Evolutionary conservation across 345 rosid genomes (phyloP), one percentile per base, ranked within the genome.

Genomic region (Alliaria petiolata): DNA sequence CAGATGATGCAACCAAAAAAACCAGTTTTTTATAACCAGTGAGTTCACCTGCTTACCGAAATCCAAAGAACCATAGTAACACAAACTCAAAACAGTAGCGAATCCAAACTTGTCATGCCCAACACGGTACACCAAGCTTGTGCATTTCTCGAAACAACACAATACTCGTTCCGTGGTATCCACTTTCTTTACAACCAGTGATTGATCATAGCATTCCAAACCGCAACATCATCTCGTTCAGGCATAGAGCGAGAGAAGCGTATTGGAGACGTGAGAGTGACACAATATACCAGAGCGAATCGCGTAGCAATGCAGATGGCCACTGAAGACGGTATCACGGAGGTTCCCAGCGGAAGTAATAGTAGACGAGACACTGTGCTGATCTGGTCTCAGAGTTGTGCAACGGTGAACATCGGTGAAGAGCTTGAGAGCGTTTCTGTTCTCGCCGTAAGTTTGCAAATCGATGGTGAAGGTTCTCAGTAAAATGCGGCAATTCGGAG

Each of bases 181-280:
- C 86, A 58, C 67, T 78, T 54, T 87, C 89, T 63, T 84, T 53
- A 54, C 84, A 85, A 56, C 97, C 92, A 11, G 87, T n/a, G n/a
- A n/a, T n/a, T 90, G 63, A 90, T 85, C 85, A 90, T 73, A 7
- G 95, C 92, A 57, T 90, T 90, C 91, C 93, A 88, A 15, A 84
- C 67, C 0, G 85, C 79, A 60, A 81, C 82, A 35, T 84, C 80
- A 40, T 82, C 81, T 67, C 70, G n/a, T n/a, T 61, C 73, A 85
- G 30, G 83, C 84, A 46, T 85, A 84, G 17, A 88, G 82, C 4
- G 80, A 81, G 34, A 91, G 89, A 44, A 91, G 84, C 56, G 97
- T 76, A 65, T 91, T 91, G 22, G 84, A 57, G 28, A 85, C 87
- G 46, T 88, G 87, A 12, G 78, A 70, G 80, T 65, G 79, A 54